phyloP scores from a whole-genome alignment of 2,329 filamentous ascomycete species.

The Aureobasidium sp. region DNA sequence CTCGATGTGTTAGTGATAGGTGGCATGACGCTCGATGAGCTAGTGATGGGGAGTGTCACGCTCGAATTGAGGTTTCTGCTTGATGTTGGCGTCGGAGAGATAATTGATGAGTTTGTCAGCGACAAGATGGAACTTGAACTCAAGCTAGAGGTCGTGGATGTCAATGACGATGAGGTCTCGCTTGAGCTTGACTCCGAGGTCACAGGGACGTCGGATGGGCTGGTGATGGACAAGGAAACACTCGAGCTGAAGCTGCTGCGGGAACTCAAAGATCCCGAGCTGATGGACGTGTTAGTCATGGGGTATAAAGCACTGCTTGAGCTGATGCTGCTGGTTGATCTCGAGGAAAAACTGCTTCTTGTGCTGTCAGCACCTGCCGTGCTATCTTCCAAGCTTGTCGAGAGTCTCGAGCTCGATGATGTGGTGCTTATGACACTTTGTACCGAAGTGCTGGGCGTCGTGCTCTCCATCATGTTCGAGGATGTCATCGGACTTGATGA shows the following conservation, averaged over 20 bases:
- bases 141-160: neutral
- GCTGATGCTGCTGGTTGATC: neutral
- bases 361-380: neutral
- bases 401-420: neutral
- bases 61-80: neutral
- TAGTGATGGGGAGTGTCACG: neutral
- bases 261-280: neutral
- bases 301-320: neutral
- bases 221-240: neutral
- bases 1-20: too few species aligned
- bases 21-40: neutral
- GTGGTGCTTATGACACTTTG: too few species aligned
- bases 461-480: neutral
- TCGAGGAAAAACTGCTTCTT: neutral
- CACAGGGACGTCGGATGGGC: neutral
- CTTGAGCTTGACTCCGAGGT: neutral
- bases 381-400: neutral
- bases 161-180: neutral
- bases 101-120: neutral
- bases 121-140: neutral
- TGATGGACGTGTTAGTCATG: neutral
- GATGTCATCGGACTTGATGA: neutral
- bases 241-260: neutral
- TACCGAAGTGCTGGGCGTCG: neutral
- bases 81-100: neutral